These are phyloP conservation scores for Trichothecium sympodiale DNA, from an alignment of 2,329 filamentous ascomycete species.

Conservation along the genomic window DNA sequence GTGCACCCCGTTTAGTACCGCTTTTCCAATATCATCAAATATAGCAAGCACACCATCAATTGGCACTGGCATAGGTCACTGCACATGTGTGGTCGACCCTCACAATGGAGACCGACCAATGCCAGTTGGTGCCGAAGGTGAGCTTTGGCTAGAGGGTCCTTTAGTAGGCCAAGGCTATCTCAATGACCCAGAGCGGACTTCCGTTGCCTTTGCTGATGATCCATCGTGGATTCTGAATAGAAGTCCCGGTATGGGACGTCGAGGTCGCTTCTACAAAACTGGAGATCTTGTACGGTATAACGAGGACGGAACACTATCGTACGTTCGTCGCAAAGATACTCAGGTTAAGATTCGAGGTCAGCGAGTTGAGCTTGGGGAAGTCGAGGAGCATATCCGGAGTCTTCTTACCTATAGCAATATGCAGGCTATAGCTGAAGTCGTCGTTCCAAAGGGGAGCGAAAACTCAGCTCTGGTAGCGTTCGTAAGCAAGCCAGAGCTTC, in stretches of 20 bases:
- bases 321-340: conserved; percentile 40
- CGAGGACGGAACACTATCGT: conserved; percentile 27
- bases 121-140: conserved; percentile 20
- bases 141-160: conserved; percentile 2
- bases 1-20: conserved; percentile 2
- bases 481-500: too few relatives aligned
- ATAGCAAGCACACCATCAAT: conserved; percentile 1
- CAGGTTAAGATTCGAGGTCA: conserved; percentile 51
- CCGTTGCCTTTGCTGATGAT: conserved; percentile 28
- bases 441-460: conserved; percentile 8
- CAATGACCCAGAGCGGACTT: conserved; percentile 37
- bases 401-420: too few relatives aligned
- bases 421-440: conserved; percentile 5
- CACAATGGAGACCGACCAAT: conserved; percentile 23
- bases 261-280: conserved; percentile 33
- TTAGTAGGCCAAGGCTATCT: conserved; percentile 42
- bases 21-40: conserved; percentile 19
- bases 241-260: neutral
- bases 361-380: conserved; percentile 31
- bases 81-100: conserved; percentile 28
- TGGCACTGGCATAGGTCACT: conserved; percentile 2
- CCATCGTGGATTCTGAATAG: conserved; percentile 12
- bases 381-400: conserved; percentile 7
- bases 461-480: too few relatives aligned
- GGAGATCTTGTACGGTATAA: conserved; percentile 34